These are phyloP conservation scores for Leccinum sublutescens DNA, from an alignment of 768 basidiomycete genomes.

Conservation along the genomic window DNA sequence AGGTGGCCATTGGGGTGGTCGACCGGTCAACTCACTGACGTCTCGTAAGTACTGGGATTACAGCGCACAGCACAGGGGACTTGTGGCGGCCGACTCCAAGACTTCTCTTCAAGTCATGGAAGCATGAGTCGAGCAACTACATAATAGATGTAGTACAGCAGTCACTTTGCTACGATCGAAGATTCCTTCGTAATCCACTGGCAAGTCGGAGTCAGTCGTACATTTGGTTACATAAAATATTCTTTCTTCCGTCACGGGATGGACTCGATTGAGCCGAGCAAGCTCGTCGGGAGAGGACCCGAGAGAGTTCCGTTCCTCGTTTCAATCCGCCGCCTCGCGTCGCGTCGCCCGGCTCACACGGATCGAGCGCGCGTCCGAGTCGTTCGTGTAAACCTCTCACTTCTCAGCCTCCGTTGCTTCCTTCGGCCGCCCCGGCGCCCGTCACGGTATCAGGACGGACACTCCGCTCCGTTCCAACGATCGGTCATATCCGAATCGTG, in stretches of 20 bases:
- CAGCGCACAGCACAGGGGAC: too few relatives aligned
- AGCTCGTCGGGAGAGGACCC: background rate
- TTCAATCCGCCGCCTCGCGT: too few relatives aligned
- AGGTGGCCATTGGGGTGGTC: too few relatives aligned
- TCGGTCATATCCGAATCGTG: background rate
- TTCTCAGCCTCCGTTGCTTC: background rate
- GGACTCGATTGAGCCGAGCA: background rate
- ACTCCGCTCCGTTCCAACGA: background rate
- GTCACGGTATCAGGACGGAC: background rate
- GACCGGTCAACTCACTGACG: too few relatives aligned
- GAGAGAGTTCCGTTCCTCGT: background rate
- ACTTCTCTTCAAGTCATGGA: background rate
- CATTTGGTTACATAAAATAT: too few relatives aligned
- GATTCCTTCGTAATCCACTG: background rate
- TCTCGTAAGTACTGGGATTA: too few relatives aligned
- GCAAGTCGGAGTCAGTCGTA: too few relatives aligned
- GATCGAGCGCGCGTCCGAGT: background rate
- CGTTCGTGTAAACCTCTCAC: background rate
- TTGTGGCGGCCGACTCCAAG: background rate
- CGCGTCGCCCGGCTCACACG: too few relatives aligned
- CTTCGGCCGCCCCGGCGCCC: background rate
- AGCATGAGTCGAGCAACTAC: background rate
- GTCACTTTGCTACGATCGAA: background rate
- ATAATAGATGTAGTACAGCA: background rate
- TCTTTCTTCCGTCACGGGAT: too few relatives aligned